A percentile compares a stretch with the other conserved stretches of the same genome.
Evolutionary conservation across 1,139 yeast genomes (phyloP).

Genomic region (Kurtzmaniella quercitrusa): DNA sequence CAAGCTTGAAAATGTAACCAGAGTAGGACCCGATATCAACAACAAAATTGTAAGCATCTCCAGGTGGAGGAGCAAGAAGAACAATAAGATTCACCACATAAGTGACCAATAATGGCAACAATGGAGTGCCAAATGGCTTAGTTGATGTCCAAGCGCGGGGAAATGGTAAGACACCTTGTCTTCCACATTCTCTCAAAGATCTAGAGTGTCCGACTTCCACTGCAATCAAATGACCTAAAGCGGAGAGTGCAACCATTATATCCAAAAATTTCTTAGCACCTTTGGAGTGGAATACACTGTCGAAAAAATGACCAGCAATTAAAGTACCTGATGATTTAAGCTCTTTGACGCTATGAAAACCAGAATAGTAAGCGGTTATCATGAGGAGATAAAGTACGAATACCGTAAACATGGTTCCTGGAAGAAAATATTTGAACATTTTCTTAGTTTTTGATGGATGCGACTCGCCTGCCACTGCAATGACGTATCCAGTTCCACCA

Average conservation of each 20-base stretch:
- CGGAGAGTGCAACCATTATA: conserved; percentile 37
- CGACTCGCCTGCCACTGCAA: conserved; percentile 37
- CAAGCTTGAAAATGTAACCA: conserved; percentile 30
- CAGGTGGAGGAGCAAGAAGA: conserved; percentile 41
- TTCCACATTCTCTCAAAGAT: conserved; percentile 41
- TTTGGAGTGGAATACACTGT: conserved; percentile 27
- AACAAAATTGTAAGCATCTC: conserved; percentile 44
- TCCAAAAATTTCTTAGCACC: conserved; percentile 29
- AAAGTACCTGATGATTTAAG: conserved; percentile 29
- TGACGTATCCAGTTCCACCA: conserved; percentile 36
- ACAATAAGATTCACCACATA: conserved; percentile 36
- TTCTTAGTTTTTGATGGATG: conserved; percentile 23
- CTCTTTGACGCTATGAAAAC: conserved; percentile 20
- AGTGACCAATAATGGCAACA: conserved; percentile 33
- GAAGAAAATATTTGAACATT: conserved; percentile 30
- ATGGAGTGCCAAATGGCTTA: conserved; percentile 41
- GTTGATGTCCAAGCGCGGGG: conserved; percentile 36
- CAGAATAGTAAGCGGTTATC: conserved; percentile 37
- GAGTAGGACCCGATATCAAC: conserved; percentile 31
- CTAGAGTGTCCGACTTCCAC: conserved; percentile 39
- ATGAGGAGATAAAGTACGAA: conserved; percentile 31
- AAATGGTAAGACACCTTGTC: conserved; percentile 45
- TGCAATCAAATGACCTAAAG: conserved; percentile 39
- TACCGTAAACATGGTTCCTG: conserved; percentile 28
- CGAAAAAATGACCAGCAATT: conserved; percentile 31